Base-by-base conservation (phyloP, 75 land plant genomes). In the Sequoia sempervirens region DNA sequence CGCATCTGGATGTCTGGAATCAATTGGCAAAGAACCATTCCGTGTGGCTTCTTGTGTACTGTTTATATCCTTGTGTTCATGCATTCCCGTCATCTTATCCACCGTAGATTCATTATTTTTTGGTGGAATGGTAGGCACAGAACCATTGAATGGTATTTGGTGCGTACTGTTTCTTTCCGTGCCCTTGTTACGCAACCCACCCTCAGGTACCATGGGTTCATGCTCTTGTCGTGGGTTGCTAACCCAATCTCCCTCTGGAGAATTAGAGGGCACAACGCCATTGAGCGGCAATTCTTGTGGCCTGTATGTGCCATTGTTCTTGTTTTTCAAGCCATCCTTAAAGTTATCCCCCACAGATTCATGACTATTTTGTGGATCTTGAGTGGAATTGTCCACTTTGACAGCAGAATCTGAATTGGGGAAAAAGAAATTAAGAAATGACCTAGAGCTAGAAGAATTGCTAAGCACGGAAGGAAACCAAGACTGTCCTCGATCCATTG, bases 401-500 rank as follows among this genome's bases (percentile, higher is more conserved):
- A n/a, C 5, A 13, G 54, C 1, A 46, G 80, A 79, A 38, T 46
- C 28, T n/a, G 81, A 80, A 45, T n/a, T 45, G 36, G 81, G 56
- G 14, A 50, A 50, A 47, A 80, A 23, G 54, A 80, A 80, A 13
- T 46, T 50, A 80, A 50, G 26, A 45, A 50, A 30, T 45, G 81
- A 47, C 32, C 47, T 50, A 9, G 81, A 80, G 34, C 54, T 47
- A 80, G 81, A 80, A 80, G 54, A 46, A 50, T 45, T 45, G 14
- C 81, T 30, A 3, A 50, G 47, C 81, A 50, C 14, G 46, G 81
- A 50, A 80, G 54, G 81, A 28, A 45, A 45, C 80, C 80, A 79
- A 43, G 80, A 79, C 47, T 79, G 80, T 41, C 80, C 11, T 15
- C 20, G 80, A 79, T 41, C 80, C 80, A 79, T 79, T 20, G 80